Evolutionary conservation across 495 filamentous ascomycete species (phyloP).

Genomic region (Neurospora sp.): DNA sequence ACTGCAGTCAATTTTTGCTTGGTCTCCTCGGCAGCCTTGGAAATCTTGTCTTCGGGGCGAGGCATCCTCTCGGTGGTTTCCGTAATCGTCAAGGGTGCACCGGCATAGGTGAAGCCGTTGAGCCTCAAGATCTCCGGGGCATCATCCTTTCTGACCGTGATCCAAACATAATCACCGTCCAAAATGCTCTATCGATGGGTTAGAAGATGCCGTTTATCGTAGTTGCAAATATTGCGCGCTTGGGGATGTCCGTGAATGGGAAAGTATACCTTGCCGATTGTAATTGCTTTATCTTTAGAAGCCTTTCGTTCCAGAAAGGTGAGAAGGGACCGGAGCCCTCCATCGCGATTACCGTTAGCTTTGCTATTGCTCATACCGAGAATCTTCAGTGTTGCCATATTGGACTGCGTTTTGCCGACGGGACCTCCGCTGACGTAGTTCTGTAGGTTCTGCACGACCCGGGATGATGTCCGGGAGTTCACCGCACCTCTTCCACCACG

Average conservation of each 20-base stretch:
- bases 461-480: conserved; percentile 9
- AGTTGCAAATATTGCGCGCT: conserved; percentile 5
- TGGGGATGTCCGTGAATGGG: not conserved
- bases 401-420: conserved; percentile 14
- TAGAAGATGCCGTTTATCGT: conserved; percentile 47
- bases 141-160: conserved; percentile 55
- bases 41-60: conserved; percentile 16
- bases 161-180: conserved; percentile 58
- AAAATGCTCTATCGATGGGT: conserved; percentile 59
- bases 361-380: conserved; percentile 70
- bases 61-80: conserved; percentile 24
- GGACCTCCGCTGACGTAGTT: conserved; percentile 1
- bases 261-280: conserved; percentile 76
- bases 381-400: conserved; percentile 41
- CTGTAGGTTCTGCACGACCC: conserved; percentile 14
- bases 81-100: conserved; percentile 45
- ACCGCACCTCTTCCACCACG: conserved; percentile 3
- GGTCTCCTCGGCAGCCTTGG: conserved; percentile 33
- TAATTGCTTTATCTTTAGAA: conserved; percentile 47
- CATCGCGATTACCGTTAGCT: conserved; percentile 56
- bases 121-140: conserved; percentile 49
- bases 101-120: conserved; percentile 56
- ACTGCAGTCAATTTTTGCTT: conserved; percentile 41
- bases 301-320: conserved; percentile 78
- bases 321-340: conserved; percentile 59